Evolutionary conservation across 1,139 yeast species (phyloP).

Genomic region (Spathaspora sp.): DNA sequence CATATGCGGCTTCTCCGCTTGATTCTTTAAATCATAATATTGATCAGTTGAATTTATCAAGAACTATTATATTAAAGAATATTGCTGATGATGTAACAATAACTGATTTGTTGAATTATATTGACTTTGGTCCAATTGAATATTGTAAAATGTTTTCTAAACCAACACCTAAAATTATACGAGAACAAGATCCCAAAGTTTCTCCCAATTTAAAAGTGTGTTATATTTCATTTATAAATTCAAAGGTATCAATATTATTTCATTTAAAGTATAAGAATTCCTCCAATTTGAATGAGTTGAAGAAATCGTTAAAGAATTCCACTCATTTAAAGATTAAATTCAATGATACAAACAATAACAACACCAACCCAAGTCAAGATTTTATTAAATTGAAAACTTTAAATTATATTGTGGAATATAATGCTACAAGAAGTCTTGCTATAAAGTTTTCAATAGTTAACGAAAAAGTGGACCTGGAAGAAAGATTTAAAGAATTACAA

Average conservation of each 20-base stretch:
- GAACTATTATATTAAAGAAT: conserved; percentile 39
- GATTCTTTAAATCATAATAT: conserved; percentile 5
- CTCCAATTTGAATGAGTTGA: conserved; percentile 27
- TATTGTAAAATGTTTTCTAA: conserved; percentile 36
- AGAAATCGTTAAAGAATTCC: conserved; percentile 27
- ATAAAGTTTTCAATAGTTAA: conserved; percentile 18
- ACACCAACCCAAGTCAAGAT: conserved; percentile 25
- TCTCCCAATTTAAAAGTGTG: conserved; percentile 26
- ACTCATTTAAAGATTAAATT: conserved; percentile 30
- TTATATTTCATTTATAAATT: conserved; percentile 40
- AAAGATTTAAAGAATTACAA: conserved; percentile 5
- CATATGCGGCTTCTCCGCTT: conserved; percentile 3
- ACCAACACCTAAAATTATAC: conserved; percentile 24
- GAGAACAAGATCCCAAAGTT: conserved; percentile 20
- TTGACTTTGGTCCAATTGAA: conserved; percentile 48
- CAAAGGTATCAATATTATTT: conserved; percentile 35
- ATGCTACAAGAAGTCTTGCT: conserved; percentile 39
- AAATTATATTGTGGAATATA: conserved; percentile 40
- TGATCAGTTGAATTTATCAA: conserved; percentile 19
- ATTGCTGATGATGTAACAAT: conserved; percentile 28
- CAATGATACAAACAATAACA: conserved; percentile 23
- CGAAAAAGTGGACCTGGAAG: conserved; percentile 4
- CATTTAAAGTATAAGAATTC: conserved; percentile 34
- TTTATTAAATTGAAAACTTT: conserved; percentile 42
- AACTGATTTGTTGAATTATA: conserved; percentile 30